These are phyloP conservation scores for Prunus campanulata DNA, from an alignment of 306 rosid genomes.

Conservation along the genomic window DNA sequence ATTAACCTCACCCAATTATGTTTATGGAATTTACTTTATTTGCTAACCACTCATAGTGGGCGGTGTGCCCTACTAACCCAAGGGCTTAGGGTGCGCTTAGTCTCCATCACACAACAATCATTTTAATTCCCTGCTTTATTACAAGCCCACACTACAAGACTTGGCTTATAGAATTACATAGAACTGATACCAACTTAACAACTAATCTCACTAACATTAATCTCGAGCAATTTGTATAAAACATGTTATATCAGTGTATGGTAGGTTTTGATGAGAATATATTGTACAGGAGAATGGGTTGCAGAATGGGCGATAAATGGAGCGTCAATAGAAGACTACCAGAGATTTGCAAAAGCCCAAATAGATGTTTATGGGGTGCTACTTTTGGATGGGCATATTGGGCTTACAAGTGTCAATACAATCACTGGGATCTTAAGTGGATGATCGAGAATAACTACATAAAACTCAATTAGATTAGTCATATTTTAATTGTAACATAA, in stretches of 20 bases:
- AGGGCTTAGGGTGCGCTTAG: no score
- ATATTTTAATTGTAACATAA: neutral
- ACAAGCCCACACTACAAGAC: no score
- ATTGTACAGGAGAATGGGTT: conserved; percentile 56
- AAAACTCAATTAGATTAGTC: neutral
- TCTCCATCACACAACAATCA: no score
- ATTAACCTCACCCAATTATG: no score
- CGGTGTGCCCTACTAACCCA: no score
- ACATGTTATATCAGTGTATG: no score
- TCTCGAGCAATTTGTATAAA: no score
- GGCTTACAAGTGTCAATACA: conserved; percentile 46
- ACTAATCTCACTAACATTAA: no score
- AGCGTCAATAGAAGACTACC: conserved; percentile 41
- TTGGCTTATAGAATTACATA: no score
- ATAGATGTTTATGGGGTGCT: conserved; percentile 45
- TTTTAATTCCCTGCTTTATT: no score
- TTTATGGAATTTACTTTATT: neutral
- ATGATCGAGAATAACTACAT: conserved; percentile 41
- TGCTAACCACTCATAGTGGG: no score
- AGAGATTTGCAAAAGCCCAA: conserved; percentile 34
- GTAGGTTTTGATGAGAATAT: neutral
- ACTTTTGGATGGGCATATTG: conserved; percentile 69
- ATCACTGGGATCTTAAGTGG: conserved; percentile 54
- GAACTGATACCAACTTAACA: no score
- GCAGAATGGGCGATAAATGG: conserved; percentile 34